A percentile compares a stretch with the other conserved stretches of the same genome.
phyloP scores from a whole-genome alignment of 73 alveolate species.

The Paramecium caudatum region DNA sequence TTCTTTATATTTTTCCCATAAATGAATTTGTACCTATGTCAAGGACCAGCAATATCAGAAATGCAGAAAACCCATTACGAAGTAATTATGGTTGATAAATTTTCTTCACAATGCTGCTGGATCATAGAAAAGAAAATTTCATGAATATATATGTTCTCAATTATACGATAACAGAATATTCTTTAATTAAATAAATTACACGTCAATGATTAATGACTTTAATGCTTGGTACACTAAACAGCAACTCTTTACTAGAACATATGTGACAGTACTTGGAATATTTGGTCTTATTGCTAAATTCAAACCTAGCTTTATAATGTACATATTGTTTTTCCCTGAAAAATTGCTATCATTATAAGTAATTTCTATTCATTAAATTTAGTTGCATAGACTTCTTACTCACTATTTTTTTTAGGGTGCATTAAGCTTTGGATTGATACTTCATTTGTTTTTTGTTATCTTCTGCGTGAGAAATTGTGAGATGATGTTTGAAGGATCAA shows the following conservation, averaged over 20 bases:
- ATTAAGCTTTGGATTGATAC: constrained; percentile 48
- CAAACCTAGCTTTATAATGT: neutral
- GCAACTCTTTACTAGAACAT: constrained; percentile 71
- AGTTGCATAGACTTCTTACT: constrained; percentile 59
- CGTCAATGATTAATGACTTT: constrained; percentile 61
- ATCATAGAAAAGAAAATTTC: neutral
- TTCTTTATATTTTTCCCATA: neutral
- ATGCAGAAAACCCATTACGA: constrained; percentile 13
- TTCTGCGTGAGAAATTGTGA: constrained; percentile 19
- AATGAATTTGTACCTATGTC: neutral
- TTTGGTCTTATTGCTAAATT: constrained; percentile 33
- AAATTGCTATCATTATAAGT: constrained; percentile 46
- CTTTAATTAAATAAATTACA: constrained; percentile 32
- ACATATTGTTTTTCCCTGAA: neutral
- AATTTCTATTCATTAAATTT: neutral
- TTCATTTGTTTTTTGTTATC: constrained; percentile 13
- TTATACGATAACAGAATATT: constrained; percentile 61
- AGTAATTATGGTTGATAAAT: neutral
- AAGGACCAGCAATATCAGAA: neutral
- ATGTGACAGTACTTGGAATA: constrained; percentile 21
- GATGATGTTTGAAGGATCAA: constrained; percentile 22
- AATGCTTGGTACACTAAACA: constrained; percentile 48
- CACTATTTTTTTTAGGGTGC: constrained; percentile 61
- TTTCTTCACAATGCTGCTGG: neutral
- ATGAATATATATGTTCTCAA: too few species aligned